Conservation (phyloP, 2,329 filamentous ascomycete species). For the Atkinsonella hypoxylon region DNA sequence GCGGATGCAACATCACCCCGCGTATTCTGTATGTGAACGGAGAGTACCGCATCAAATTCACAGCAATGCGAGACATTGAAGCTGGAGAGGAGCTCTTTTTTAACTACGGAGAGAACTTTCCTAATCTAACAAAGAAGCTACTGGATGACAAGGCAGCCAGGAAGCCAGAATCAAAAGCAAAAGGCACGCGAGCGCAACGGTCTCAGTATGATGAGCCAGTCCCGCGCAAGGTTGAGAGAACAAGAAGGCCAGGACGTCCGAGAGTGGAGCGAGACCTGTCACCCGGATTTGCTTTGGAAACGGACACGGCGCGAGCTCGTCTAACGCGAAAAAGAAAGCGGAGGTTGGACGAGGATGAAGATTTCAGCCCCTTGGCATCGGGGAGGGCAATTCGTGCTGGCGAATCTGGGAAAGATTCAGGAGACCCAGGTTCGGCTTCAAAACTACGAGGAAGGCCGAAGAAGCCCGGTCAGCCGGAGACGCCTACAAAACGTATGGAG, state of each 20-base stretch:
- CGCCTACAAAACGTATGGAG: slow-evolving; percentile 10
- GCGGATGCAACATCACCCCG: slow-evolving; percentile 50
- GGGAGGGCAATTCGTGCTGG: slow-evolving; percentile 13
- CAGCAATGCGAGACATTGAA: slow-evolving; percentile 52
- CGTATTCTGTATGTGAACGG: slow-evolving; percentile 62
- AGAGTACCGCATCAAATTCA: slow-evolving; percentile 65
- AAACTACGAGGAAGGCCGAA: slow-evolving; percentile 16
- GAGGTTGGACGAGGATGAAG: slow-evolving; percentile 17
- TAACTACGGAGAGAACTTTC: slow-evolving; percentile 63
- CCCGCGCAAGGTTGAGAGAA: slow-evolving; percentile 14
- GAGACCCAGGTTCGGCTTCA: slow-evolving; percentile 12
- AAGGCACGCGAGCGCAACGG: slow-evolving; percentile 11
- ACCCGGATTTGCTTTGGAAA: slow-evolving; percentile 11
- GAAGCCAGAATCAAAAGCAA: slow-evolving; percentile 16
- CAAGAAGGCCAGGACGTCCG: slow-evolving; percentile 12
- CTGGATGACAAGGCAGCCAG: slow-evolving; percentile 25
- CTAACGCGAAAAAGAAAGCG: slow-evolving; percentile 19
- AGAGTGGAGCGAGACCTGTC: slow-evolving; percentile 7
- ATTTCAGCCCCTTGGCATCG: slow-evolving; percentile 18
- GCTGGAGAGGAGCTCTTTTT: slow-evolving; percentile 71
- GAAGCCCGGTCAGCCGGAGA: slow-evolving; percentile 5
- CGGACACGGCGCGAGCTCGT: slow-evolving; percentile 5
- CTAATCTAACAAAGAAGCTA: slow-evolving; percentile 40
- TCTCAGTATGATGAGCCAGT: slow-evolving; percentile 10
- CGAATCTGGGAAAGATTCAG: slow-evolving; percentile 14